Evolutionary conservation across 1,139 yeast genomes (phyloP), one percentile per base, ranked within the genome.

Genomic region (Pichia norvegensis): DNA sequence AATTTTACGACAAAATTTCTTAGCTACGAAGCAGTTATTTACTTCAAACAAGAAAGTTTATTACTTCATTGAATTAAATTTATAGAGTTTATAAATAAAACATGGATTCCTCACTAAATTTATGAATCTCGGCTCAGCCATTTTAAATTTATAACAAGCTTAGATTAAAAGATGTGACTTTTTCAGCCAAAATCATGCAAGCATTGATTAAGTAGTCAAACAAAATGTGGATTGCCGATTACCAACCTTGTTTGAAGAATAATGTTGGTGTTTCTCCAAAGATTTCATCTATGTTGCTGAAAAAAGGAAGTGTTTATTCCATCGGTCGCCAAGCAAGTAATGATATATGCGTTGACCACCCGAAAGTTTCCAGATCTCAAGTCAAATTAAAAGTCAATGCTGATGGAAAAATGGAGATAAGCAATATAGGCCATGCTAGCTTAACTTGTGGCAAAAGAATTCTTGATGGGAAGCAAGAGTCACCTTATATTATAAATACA

Each of bases 1-100:
- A 70, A 22, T 90, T 87, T 59, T 48, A 48, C 31, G 44, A 38
- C 9, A 42, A 43, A 1, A 41, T 46, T 16, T 29, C 43, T 16
- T n/a, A n/a, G n/a, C n/a, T n/a, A n/a, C n/a, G n/a, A 38, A 40
- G 13, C 38, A 41, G 39, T 7, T 29, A 11, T 29, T 29, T 29
- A 9, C 25, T 23, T 23, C 25, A 23, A 23, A 23, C 8, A 23
- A 23, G 25, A 6, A 6, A 9, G 9, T 23, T 9, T 23, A 23
- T 25, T 25, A 25, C 27, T 25, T 10, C 27, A 10, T 25, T 10
- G 13, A 10, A 10, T 25, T 9, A 25, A 25, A 10, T 14, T 27
- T 27, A 27, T 27, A 13, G 31, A 27, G 31, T 27, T 27, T 27
- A 27, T 27, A 27, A n/a, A 27, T 13, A 3, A 27, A 23, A 23